Evolutionary conservation across 139 green algal genomes (phyloP).

Genomic region (Gonium pectorale): DNA sequence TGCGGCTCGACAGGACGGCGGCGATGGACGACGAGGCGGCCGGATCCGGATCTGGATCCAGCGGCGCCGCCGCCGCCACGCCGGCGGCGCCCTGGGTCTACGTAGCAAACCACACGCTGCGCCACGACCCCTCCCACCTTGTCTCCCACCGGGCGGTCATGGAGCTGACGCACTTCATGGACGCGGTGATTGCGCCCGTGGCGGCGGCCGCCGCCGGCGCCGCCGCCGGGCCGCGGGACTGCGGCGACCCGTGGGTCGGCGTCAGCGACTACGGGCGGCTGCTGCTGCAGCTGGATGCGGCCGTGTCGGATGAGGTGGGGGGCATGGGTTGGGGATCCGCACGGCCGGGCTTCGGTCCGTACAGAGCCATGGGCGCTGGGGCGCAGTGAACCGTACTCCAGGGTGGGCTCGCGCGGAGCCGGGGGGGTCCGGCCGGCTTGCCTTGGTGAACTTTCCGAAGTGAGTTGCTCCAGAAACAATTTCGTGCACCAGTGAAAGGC

Average conservation of each 20-base stretch:
- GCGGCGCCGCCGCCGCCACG: not conserved
- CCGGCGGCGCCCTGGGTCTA: slow-evolving; percentile 63
- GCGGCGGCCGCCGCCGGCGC: not conserved
- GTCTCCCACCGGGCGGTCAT: slow-evolving; percentile 73
- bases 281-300: slow-evolving; percentile 60
- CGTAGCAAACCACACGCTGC: slow-evolving; percentile 44
- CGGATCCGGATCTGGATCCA: no score
- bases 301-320: slow-evolving; percentile 55
- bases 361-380: no score
- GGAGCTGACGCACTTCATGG: slow-evolving; percentile 1
- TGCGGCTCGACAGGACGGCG: slow-evolving; percentile 71
- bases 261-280: slow-evolving; percentile 47
- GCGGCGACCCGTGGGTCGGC: not conserved
- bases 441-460: no score
- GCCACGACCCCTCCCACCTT: slow-evolving; percentile 86
- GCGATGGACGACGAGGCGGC: slow-evolving; percentile 42
- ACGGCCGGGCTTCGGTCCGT: no score
- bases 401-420: no score
- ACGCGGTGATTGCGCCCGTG: slow-evolving; percentile 21
- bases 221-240: not conserved
- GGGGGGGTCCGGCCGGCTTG: no score
- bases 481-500: no score
- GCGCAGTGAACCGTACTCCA: no score
- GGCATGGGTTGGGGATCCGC: no score
- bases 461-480: no score